Evolutionary conservation across 306 rosid species (phyloP).

Genomic region (Carpinus fangiana): DNA sequence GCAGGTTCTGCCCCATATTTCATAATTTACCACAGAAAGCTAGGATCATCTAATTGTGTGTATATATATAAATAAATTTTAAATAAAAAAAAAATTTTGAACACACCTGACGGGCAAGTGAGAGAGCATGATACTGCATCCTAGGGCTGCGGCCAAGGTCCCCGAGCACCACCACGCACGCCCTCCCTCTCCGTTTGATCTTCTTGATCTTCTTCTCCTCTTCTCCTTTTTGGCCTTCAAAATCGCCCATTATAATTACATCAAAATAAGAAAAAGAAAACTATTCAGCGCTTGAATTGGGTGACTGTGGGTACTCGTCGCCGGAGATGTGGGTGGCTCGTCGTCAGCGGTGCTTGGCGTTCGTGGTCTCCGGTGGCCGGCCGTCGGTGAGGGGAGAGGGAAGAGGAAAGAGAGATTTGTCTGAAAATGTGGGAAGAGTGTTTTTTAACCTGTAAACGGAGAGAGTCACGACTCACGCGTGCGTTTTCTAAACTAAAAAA

Average conservation of each 20-base stretch:
- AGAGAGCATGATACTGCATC: slow-evolving; percentile 96
- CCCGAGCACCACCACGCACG: slow-evolving; percentile 90
- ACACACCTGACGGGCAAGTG: slow-evolving; percentile 84
- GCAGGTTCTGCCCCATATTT: background rate
- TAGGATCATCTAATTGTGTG: background rate
- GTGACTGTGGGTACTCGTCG: too few species aligned
- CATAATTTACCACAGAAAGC: background rate
- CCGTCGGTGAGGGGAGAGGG: too few species aligned
- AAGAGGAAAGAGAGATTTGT: too few species aligned
- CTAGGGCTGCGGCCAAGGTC: slow-evolving; percentile 98
- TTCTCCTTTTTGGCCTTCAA: slow-evolving; percentile 32
- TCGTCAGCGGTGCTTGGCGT: too few species aligned
- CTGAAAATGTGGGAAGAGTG: too few species aligned
- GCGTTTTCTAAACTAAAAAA: too few species aligned
- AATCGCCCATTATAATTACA: background rate
- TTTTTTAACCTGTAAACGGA: too few species aligned
- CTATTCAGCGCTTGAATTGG: background rate
- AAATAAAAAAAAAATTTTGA: background rate
- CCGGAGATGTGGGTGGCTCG: too few species aligned
- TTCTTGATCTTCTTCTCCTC: slow-evolving; percentile 23
- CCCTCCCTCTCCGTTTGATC: slow-evolving; percentile 64
- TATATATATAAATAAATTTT: background rate
- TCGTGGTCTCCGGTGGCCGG: too few species aligned
- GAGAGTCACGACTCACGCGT: too few species aligned
- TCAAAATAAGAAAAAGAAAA: background rate